Evolutionary conservation across 768 basidiomycete genomes (phyloP).

Genomic region (Sporobolomyces pararoseus): DNA sequence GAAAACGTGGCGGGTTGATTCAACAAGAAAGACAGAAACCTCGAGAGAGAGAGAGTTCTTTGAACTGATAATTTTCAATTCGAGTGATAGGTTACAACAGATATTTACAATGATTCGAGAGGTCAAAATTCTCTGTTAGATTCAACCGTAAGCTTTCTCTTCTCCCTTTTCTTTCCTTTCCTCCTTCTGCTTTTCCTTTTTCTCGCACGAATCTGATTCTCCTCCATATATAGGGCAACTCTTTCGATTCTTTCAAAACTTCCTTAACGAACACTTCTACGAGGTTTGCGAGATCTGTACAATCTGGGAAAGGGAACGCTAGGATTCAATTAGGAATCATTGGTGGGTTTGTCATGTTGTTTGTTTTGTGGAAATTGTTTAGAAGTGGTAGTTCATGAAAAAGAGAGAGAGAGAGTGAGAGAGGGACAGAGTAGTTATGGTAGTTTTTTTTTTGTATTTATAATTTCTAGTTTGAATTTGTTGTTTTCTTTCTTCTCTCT

Average conservation of each 20-base stretch:
- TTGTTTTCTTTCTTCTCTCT: too few species aligned
- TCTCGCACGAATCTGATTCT: not conserved
- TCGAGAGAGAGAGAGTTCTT: too few species aligned
- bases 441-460: too few species aligned
- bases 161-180: not conserved
- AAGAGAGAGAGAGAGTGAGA: too few species aligned
- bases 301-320: conserved; percentile 19
- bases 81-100: conserved; percentile 31
- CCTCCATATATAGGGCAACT: conserved; percentile 24
- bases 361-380: conserved; percentile 32
- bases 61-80: too few species aligned
- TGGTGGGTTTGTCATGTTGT: conserved; percentile 25
- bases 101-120: conserved; percentile 45
- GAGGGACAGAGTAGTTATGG: too few species aligned
- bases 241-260: conserved; percentile 39
- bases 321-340: conserved; percentile 36
- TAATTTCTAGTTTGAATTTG: too few species aligned
- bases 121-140: conserved; percentile 41
- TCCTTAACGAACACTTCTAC: conserved; percentile 33
- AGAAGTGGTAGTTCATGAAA: not conserved
- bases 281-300: conserved; percentile 31
- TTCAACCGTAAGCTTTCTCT: conserved; percentile 24
- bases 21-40: too few species aligned
- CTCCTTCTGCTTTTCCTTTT: not conserved
- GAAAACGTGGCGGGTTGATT: too few species aligned